These are phyloP conservation scores for Neopestalotiopsis rosae DNA, from an alignment of 2,329 filamentous ascomycete genomes.

Conservation along the genomic window DNA sequence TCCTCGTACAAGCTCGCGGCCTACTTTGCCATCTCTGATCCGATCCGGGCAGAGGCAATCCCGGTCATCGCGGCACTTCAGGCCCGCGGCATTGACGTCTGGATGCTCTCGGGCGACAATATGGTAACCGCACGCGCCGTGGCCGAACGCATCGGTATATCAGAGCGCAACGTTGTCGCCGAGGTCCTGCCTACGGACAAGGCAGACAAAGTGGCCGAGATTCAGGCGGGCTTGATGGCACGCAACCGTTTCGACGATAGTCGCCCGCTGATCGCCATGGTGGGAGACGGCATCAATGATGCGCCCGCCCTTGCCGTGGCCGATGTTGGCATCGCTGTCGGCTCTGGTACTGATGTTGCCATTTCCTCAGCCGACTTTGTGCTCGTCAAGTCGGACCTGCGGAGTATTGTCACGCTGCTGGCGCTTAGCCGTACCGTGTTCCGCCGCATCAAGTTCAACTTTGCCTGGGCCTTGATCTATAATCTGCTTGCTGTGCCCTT, in stretches of 20 bases:
- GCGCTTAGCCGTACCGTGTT: conserved; percentile 76
- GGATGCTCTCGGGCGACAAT: conserved; percentile 95
- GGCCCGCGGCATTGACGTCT: conserved; percentile 72
- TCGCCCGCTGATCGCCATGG: conserved; percentile 75
- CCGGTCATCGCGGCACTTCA: conserved; percentile 69
- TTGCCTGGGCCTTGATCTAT: conserved; percentile 84
- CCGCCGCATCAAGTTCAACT: conserved; percentile 81
- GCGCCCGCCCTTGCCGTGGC: conserved; percentile 80
- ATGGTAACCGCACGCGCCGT: conserved; percentile 82
- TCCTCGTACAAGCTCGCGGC: conserved; percentile 60
- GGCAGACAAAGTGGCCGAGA: conserved; percentile 69
- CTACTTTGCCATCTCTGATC: conserved; percentile 79
- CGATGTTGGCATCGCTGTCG: conserved; percentile 85
- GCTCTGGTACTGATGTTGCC: conserved; percentile 82
- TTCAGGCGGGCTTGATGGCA: conserved; percentile 57
- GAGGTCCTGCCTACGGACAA: conserved; percentile 88
- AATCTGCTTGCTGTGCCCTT: conserved; percentile 80
- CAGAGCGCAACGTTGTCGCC: conserved; percentile 76
- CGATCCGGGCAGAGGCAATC: conserved; percentile 75
- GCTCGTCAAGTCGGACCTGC: conserved; percentile 74
- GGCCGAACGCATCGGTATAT: conserved; percentile 76
- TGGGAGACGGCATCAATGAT: conserved; percentile 91
- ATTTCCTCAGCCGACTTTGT: conserved; percentile 84
- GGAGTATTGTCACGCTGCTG: conserved; percentile 74
- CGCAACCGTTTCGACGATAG: not conserved